Conservation (phyloP, 202 grass and related monocot species). For the Zoysia matrella region DNA sequence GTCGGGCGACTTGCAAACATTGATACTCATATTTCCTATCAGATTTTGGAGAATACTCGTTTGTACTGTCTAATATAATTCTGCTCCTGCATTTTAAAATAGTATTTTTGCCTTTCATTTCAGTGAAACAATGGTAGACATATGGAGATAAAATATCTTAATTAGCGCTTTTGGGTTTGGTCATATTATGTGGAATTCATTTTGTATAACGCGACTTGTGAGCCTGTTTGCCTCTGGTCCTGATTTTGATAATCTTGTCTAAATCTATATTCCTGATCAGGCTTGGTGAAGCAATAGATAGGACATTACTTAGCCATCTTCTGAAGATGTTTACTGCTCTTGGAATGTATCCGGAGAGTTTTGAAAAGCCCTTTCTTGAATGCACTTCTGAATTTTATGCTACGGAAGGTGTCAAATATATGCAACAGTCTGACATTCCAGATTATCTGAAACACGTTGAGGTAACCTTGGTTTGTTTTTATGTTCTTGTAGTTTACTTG, state of each 20-base stretch:
- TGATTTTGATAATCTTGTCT: conserved; percentile 17
- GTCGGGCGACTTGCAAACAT: too few species aligned
- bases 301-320: conserved; percentile 94
- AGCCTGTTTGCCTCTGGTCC: conserved; percentile 11
- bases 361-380: conserved; percentile 92
- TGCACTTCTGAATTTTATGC: conserved; percentile 96
- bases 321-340: conserved; percentile 98
- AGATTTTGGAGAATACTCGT: background rate
- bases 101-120: background rate
- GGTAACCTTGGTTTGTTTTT: conserved; percentile 51
- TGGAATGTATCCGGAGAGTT: conserved; percentile 92
- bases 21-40: too few species aligned
- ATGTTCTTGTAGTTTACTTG: conserved; percentile 36
- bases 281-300: conserved; percentile 94
- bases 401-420: conserved; percentile 94
- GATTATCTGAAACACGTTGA: conserved; percentile 96
- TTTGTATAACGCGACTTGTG: conserved; percentile 25
- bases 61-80: too few species aligned
- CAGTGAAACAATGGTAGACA: background rate
- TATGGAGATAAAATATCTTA: background rate
- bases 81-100: background rate
- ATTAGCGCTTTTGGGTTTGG: conserved; percentile 11
- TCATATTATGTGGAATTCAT: conserved; percentile 8
- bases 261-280: conserved; percentile 49
- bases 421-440: conserved; percentile 96